phyloP scores from a whole-genome alignment of 1,139 yeast genomes.

The Geotrichum siamense region DNA sequence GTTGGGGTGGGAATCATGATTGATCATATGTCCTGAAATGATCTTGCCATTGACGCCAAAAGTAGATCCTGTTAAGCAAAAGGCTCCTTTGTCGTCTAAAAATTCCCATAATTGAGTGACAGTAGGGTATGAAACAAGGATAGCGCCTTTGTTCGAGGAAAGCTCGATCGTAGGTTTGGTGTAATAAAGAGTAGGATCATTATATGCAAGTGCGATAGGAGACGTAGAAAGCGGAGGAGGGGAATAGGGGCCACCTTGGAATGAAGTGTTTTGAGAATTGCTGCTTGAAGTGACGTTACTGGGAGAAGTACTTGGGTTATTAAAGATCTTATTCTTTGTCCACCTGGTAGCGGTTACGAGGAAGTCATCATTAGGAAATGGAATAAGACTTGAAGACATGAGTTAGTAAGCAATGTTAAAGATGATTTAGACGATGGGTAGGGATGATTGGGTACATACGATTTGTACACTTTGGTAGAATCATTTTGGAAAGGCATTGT shows the following conservation, averaged over 20 bases:
- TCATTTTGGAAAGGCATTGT: conserved; percentile 17
- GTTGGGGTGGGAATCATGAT: not conserved
- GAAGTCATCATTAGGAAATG: conserved; percentile 24
- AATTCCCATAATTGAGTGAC: conserved; percentile 26
- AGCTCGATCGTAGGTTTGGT: conserved; percentile 18
- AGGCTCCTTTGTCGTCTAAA: conserved; percentile 17
- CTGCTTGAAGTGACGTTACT: not conserved
- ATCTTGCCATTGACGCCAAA: conserved; percentile 23
- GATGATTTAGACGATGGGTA: not conserved
- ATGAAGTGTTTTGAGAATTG: not conserved
- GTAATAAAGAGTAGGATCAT: conserved; percentile 13
- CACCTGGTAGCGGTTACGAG: conserved; percentile 27
- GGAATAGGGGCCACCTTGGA: conserved; percentile 17
- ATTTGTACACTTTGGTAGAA: conserved; percentile 22
- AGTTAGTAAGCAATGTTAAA: conserved; percentile 1
- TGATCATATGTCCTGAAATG: conserved; percentile 17
- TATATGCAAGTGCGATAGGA: conserved; percentile 12
- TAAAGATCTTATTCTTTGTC: conserved; percentile 26
- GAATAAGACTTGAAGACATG: conserved; percentile 18
- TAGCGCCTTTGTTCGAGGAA: conserved; percentile 17
- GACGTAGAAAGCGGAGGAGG: conserved; percentile 15
- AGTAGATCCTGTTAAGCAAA: conserved; percentile 23
- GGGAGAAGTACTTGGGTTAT: conserved; percentile 6
- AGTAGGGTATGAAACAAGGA: conserved; percentile 21
- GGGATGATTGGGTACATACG: conserved; percentile 17